Evolutionary conservation across 805 yeast genomes (phyloP), one percentile per base, ranked within the genome.

Genomic region (Metschnikowia peoriensis): DNA sequence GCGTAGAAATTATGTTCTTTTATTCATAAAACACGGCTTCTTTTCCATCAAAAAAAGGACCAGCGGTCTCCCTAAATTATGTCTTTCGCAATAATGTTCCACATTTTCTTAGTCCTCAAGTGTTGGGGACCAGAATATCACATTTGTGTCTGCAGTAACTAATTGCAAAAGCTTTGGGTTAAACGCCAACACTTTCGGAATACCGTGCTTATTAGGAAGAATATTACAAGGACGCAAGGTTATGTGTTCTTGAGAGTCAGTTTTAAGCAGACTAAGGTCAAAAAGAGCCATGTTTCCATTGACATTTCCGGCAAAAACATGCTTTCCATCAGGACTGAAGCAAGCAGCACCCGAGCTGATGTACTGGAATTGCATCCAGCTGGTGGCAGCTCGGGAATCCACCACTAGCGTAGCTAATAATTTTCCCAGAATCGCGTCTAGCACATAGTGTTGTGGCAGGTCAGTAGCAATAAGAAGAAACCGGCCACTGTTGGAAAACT

Each of bases 401-500:
- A 59, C 57, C 38, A 52, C 55, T 28, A 71, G 51, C 4, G 58
- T 63, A 7, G 76, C 66, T 71, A 54, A 78, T 6, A 76, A 63
- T 10, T 75, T 67, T 16, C 94, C 94, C 60, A 75, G 77, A 56
- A 84, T 85, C 0, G 96, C 85, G 62, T 91, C 96, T 32, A 85
- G 64, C 1, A 91, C 68, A 48, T 84, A 72, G 63, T 87, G 91
- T 39, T 67, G 70, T 41, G 70, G 67, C 4, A 82, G 78, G 29
- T 78, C 78, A 6, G 84, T 79, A 5, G 82, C 79, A 2, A 90
- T 66, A 8, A 89, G 69, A 7, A 92, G 57, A 54, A 75, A 72
- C 60, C 84, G 85, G 28, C 92, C 92, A 63, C 84, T 85, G 62
- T 89, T 89, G 11, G 96, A 83, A 65, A 91, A 89, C 66, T 89